A percentile compares a stretch with the other conserved stretches of the same genome.
Conservation (phyloP, 2,329 filamentous ascomycete genomes). For the Aspergillus sp. region DNA sequence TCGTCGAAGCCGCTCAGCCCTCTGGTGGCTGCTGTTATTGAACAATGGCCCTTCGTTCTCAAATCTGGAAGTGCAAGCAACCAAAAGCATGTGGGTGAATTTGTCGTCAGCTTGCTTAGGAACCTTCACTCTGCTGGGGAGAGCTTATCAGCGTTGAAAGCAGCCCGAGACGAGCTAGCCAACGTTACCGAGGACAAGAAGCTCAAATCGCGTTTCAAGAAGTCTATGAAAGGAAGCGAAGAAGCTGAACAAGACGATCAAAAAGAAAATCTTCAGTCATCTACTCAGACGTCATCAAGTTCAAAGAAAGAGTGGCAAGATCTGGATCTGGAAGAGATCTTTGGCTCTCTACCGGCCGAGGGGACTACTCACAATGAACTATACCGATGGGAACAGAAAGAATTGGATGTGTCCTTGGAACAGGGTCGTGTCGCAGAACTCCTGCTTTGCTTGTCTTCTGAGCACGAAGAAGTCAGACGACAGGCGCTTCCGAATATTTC, state of each 20-base stretch:
- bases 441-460: slow-evolving; percentile 72
- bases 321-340: slow-evolving; percentile 53
- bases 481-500: slow-evolving; percentile 58
- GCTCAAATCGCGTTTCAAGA: slow-evolving; percentile 40
- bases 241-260: slow-evolving; percentile 15
- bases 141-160: slow-evolving; percentile 47
- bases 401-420: slow-evolving; percentile 74
- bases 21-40: slow-evolving; percentile 66
- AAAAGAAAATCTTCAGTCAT: slow-evolving; percentile 8
- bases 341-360: slow-evolving; percentile 51
- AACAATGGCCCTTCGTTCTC: slow-evolving; percentile 73
- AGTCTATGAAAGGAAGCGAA: slow-evolving; percentile 21
- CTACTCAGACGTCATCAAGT: slow-evolving; percentile 15
- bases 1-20: slow-evolving; percentile 56
- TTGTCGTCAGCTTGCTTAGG: slow-evolving; percentile 60
- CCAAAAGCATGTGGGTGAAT: slow-evolving; percentile 52
- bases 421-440: slow-evolving; percentile 71
- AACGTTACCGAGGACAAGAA: slow-evolving; percentile 42
- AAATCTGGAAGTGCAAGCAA: slow-evolving; percentile 50
- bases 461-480: slow-evolving; percentile 71
- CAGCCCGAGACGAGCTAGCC: slow-evolving; percentile 47
- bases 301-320: slow-evolving; percentile 16
- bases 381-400: slow-evolving; percentile 70
- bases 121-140: slow-evolving; percentile 56
- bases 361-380: slow-evolving; percentile 48